Base-by-base conservation (phyloP, 805 yeast species). In the Debaryomyces maramus region DNA sequence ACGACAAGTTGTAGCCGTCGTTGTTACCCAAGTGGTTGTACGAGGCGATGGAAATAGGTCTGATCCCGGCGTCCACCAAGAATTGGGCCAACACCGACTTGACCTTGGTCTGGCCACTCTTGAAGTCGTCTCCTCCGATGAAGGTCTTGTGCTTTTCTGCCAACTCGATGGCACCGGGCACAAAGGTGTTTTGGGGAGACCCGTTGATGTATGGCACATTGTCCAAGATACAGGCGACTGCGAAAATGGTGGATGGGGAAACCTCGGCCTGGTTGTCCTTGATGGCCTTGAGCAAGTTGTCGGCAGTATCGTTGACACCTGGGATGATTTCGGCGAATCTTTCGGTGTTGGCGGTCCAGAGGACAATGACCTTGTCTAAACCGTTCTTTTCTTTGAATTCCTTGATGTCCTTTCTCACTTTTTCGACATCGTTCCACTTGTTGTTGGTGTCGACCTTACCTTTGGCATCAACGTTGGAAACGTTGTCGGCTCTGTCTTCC, bases 301-400 rank as follows among this genome's bases (percentile, higher is more conserved):
- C 95, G 38, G 88, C 81, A 19, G 91, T 86, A 63, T 90, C 97
- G 60, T 90, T 89, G 48, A 91, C 88, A 44, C 95, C 93, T 4
- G 73, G 70, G 32, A 81, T 66, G 31, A 91, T 58, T 29, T 85
- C 90, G 32, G 95, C 80, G 62, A 85, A 89, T 61, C 97, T 82
- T 72, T 90, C 98, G 40, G 98, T 90, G 71, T 90, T 91, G 41
- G 98, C 98, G 32, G 97, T 89, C 98, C 98, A 90, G 58, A 90
- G 74, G 34, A 91, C 86, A 58, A 90, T 80, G 40, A 91, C 95
- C 61, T 84, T 85, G 65, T 90, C 97, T 56, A 90, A 80, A 27
- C 67, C 62, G 60, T 91, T 87, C 46, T 71, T 63, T 28, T 60
- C 58, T 68, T 89, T 90, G 75, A 90, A 90, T 43, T 80, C 79